Percentiles rank a stretch among this genome's conserved stretches.
These are phyloP conservation scores for Lentinula aciculospora DNA, from an alignment of 768 basidiomycete species.

Conservation along the genomic window DNA sequence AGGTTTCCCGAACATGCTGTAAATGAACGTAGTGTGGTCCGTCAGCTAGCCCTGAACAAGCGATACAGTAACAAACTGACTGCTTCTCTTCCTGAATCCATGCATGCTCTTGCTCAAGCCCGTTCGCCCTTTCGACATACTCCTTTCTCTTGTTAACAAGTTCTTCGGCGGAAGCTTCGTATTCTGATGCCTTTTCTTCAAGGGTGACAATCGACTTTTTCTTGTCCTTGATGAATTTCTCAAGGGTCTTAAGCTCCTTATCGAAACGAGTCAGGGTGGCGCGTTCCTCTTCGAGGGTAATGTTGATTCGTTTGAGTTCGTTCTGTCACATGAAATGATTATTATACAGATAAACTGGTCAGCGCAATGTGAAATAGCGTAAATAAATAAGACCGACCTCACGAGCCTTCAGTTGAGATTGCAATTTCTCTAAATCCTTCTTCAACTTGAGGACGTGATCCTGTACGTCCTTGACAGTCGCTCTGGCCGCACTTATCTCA, in stretches of 20 bases:
- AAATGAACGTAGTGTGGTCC: neutral
- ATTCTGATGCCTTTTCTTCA: slow-evolving; percentile 57
- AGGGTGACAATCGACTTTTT: slow-evolving; percentile 63
- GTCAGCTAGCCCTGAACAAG: neutral
- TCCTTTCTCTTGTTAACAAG: slow-evolving; percentile 61
- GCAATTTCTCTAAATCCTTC: slow-evolving; percentile 58
- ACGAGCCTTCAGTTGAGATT: slow-evolving; percentile 36
- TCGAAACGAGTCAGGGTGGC: slow-evolving; percentile 87
- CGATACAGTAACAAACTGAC: slow-evolving; percentile 38
- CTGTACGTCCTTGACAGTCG: slow-evolving; percentile 34
- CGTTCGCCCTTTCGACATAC: slow-evolving; percentile 44
- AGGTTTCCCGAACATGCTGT: slow-evolving; percentile 77
- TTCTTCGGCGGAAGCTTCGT: slow-evolving; percentile 64
- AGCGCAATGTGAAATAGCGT: neutral
- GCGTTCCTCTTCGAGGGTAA: slow-evolving; percentile 75
- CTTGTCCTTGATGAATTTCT: slow-evolving; percentile 76
- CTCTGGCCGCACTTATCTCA: slow-evolving; percentile 56
- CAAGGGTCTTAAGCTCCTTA: slow-evolving; percentile 79
- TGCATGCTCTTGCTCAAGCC: slow-evolving; percentile 74
- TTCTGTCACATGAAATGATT: slow-evolving; percentile 27
- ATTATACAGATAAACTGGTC: neutral
- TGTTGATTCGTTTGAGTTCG: slow-evolving; percentile 57
- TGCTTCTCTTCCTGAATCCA: slow-evolving; percentile 89
- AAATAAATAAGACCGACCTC: slow-evolving; percentile 29
- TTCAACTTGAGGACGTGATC: slow-evolving; percentile 47